These are phyloP conservation scores for Nakaseomyces kungkrabaensis DNA, from an alignment of 1,139 yeast genomes.

Conservation along the genomic window DNA sequence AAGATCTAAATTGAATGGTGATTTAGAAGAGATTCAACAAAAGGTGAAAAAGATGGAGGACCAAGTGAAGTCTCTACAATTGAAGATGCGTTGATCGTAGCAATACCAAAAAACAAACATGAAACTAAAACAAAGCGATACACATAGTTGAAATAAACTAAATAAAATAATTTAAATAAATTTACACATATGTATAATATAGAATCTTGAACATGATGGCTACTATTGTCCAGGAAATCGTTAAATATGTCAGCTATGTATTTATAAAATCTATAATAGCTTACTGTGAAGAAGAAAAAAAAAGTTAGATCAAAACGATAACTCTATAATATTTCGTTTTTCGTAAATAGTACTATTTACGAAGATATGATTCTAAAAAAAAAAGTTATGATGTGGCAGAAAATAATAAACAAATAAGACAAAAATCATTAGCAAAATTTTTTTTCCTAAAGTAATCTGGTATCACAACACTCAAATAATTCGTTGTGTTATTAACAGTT, in stretches of 20 bases:
- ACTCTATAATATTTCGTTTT: background rate
- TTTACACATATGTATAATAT: background rate
- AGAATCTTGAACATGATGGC: background rate
- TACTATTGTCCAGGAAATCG: too few relatives aligned
- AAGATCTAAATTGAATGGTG: slow-evolving; percentile 87
- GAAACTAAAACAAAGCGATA: background rate
- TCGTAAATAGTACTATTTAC: too few relatives aligned
- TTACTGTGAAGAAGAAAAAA: too few relatives aligned
- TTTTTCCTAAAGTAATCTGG: too few relatives aligned
- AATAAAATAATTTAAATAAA: too few relatives aligned
- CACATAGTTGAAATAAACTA: background rate
- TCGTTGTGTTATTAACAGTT: background rate
- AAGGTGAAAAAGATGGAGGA: slow-evolving; percentile 66
- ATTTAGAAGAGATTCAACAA: slow-evolving; percentile 76
- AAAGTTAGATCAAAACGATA: background rate
- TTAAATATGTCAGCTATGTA: too few relatives aligned
- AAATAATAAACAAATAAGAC: background rate
- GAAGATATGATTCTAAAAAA: too few relatives aligned
- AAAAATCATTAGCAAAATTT: background rate
- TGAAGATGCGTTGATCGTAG: slow-evolving; percentile 30
- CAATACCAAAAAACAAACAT: background rate
- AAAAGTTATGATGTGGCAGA: too few relatives aligned
- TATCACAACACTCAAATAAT: too few relatives aligned
- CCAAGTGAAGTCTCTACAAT: slow-evolving; percentile 58
- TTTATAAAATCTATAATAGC: too few relatives aligned